Base-by-base conservation (phyloP, 1,284 basidiomycete species). In the Trichosporon ovoides region DNA sequence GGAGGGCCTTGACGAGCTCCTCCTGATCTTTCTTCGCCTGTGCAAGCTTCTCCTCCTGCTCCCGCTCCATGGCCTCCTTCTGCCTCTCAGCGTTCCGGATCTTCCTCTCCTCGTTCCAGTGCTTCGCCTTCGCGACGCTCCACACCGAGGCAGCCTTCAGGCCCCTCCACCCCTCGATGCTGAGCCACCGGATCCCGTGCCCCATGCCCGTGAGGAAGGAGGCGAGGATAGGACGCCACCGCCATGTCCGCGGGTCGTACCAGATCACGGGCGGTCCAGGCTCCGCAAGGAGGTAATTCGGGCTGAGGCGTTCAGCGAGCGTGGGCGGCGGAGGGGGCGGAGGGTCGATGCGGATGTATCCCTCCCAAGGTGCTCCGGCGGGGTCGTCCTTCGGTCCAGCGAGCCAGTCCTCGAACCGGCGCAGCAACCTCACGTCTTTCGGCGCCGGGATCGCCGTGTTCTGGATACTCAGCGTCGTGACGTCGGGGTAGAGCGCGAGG, bases 361-460 rank as follows among this genome's bases (percentile, higher is more conserved):
- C 37, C 16, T 50, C 59, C 62, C 61, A 70, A 38, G 62, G 53
- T 11, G 53, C 50, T 22, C 46, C 37, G 12, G 58, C 57, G 35
- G 54, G 37, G 24, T 60, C 59, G 28, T 68, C 46, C 16, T 51
- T 48, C 1, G 59, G 43, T 10, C 61, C 53, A 28, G 68, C 53
- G 38, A 71, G 66, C 46, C 54, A 61, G 11, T 67, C 54, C 62
- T 80, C 78, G 16, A 78, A 18, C 59, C 63, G 68, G 35, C 78
- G 71, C 11, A 79, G 57, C 7, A 70, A 6, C 3, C 71, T 61
- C 16, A 74, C 68, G 56, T 79, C 77, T 24, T 60, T 59, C 0
- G 70, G 69, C 48, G 73, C 61, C 16, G 73, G 74, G 10, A 78
- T 65, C 1, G 56, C 49, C 1, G 73, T 75, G 1, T 74, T 78